Percentiles rank a stretch among this genome's conserved stretches.
Conservation (phyloP, 2,329 filamentous ascomycete genomes). For the Sclerotinia subarctica region DNA sequence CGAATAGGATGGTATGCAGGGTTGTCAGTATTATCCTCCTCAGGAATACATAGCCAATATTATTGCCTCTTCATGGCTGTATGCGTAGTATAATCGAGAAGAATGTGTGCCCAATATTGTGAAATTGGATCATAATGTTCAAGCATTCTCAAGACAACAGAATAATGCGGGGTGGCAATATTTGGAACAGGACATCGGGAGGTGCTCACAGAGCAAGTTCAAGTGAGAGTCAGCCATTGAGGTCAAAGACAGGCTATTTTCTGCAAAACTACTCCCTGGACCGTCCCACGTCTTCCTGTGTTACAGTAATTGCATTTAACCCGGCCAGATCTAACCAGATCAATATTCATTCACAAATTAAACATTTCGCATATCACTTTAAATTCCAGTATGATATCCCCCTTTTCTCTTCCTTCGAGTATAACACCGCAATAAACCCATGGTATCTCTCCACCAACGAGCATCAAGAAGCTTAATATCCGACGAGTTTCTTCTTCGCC, state of each 20-base stretch:
- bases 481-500: slow-evolving; percentile 19
- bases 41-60: not conserved
- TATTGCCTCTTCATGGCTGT: not conserved
- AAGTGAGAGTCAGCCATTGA: not conserved
- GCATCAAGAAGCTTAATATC: slow-evolving; percentile 4
- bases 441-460: not conserved
- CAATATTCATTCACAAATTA: not conserved
- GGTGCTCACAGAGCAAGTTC: not conserved
- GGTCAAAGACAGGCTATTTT: not conserved
- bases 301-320: not conserved
- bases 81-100: not conserved
- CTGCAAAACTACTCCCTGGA: not conserved
- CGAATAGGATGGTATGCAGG: not conserved
- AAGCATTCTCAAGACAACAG: not conserved
- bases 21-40: not conserved
- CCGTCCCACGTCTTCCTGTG: not conserved
- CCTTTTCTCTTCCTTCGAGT: not conserved
- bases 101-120: not conserved
- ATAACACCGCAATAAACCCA: not conserved
- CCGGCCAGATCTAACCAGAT: not conserved
- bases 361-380: not conserved
- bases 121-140: not conserved
- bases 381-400: not conserved
- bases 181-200: not conserved
- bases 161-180: not conserved